Percentiles rank a stretch among this genome's conserved stretches.
Conservation (phyloP, 1,139 yeast genomes). For the Kurtzmaniella quercitrusa region DNA sequence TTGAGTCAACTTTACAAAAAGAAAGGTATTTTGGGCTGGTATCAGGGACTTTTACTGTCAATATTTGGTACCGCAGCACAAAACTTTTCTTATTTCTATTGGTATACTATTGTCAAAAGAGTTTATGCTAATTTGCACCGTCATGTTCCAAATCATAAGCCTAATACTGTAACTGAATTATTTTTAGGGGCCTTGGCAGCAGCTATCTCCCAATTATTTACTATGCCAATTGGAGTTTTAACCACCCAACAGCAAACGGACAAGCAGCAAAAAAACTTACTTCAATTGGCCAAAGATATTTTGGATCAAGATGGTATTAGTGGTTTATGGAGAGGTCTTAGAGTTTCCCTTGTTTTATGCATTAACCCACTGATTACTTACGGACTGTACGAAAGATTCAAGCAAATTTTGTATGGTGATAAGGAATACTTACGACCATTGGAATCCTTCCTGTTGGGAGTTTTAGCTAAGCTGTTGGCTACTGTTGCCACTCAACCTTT, state of each 20-base stretch:
- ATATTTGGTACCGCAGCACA: conserved; percentile 73
- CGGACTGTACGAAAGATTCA: conserved; percentile 74
- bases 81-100: conserved; percentile 79
- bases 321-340: conserved; percentile 83
- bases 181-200: conserved; percentile 84
- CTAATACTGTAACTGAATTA: conserved; percentile 66
- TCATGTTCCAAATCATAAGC: conserved; percentile 32
- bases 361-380: conserved; percentile 85
- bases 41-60: conserved; percentile 70
- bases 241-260: conserved; percentile 82
- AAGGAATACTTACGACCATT: conserved; percentile 53
- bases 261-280: conserved; percentile 36
- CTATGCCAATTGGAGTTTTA: conserved; percentile 78
- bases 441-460: conserved; percentile 72
- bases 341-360: conserved; percentile 75
- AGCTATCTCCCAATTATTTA: conserved; percentile 76
- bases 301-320: conserved; percentile 62
- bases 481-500: conserved; percentile 80
- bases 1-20: conserved; percentile 50
- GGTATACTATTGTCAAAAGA: conserved; percentile 75
- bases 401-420: conserved; percentile 45
- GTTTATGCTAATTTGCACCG: conserved; percentile 46
- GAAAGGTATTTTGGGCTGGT: conserved; percentile 70
- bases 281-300: conserved; percentile 51
- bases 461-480: conserved; percentile 75